A percentile compares a stretch with the other conserved stretches of the same genome.
These are phyloP conservation scores for Crithidia mellificae DNA, from an alignment of 208 protist genomes.

Conservation along the genomic window DNA sequence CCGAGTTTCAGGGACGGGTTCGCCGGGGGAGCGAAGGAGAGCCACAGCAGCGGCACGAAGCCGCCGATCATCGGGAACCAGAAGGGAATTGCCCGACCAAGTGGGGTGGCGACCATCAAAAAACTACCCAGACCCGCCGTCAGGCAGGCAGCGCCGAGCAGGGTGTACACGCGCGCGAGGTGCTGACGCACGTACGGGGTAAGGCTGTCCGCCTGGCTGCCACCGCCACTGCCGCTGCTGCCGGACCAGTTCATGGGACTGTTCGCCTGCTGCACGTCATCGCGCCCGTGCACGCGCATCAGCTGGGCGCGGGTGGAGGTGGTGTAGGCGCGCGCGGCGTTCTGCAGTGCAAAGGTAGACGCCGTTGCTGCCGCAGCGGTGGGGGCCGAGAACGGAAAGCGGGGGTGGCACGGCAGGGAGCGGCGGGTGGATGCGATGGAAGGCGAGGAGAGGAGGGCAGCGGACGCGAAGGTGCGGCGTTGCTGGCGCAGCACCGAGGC, in stretches of 20 bases:
- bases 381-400: too few relatives aligned
- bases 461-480: slow-evolving; percentile 5
- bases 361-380: slow-evolving; percentile 3
- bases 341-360: slow-evolving; percentile 7
- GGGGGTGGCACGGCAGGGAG: not conserved
- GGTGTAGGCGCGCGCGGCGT: slow-evolving; percentile 26
- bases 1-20: slow-evolving; percentile 73
- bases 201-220: slow-evolving; percentile 71
- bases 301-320: slow-evolving; percentile 13
- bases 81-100: slow-evolving; percentile 70
- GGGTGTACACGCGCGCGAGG: slow-evolving; percentile 80
- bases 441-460: slow-evolving; percentile 4
- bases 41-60: slow-evolving; percentile 86
- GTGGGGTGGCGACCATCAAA: slow-evolving; percentile 83
- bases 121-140: slow-evolving; percentile 63
- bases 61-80: slow-evolving; percentile 84
- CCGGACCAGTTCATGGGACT: slow-evolving; percentile 53
- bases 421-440: not conserved
- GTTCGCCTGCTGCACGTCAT: slow-evolving; percentile 41
- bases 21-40: slow-evolving; percentile 74
- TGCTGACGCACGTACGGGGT: slow-evolving; percentile 84
- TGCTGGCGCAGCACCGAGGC: slow-evolving; percentile 19
- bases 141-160: slow-evolving; percentile 55
- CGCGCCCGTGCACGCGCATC: slow-evolving; percentile 44
- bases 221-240: slow-evolving; percentile 32